Percentiles rank a stretch among this genome's conserved stretches.
Conservation (phyloP, 2,329 filamentous ascomycete species). For the Chalara sp. region DNA sequence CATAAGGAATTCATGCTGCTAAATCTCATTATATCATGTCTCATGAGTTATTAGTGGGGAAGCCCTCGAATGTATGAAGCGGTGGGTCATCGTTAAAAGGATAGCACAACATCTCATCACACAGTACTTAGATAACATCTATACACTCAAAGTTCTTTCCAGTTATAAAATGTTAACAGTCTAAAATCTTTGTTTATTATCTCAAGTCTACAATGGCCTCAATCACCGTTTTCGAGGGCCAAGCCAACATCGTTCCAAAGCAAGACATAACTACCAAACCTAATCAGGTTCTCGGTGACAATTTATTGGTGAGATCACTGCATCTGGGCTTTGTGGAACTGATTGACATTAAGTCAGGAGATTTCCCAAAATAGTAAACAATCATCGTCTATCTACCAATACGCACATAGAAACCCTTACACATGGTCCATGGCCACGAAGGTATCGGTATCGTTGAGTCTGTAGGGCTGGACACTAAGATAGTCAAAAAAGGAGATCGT, state of each 20-base stretch:
- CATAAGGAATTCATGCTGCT: no score
- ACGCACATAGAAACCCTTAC: constrained; percentile 2
- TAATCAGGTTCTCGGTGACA: constrained; percentile 7
- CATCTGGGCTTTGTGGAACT: constrained; percentile 11
- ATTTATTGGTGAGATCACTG: constrained; percentile 9
- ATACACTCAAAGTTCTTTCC: no score
- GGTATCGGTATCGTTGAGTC: constrained; percentile 58
- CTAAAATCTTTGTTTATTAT: no score
- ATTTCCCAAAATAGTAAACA: background rate
- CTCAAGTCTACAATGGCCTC: constrained; percentile 23
- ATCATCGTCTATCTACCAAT: background rate
- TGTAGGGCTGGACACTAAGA: constrained; percentile 45
- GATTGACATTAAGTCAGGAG: constrained; percentile 9
- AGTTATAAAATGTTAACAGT: no score
- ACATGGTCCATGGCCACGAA: constrained; percentile 55
- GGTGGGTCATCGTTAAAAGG: no score
- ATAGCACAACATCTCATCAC: no score
- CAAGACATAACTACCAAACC: constrained; percentile 7
- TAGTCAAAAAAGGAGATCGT: background rate
- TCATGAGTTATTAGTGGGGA: no score
- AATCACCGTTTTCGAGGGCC: constrained; percentile 13
- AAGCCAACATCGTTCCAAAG: constrained; percentile 1
- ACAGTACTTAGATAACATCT: no score
- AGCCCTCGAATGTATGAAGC: no score
- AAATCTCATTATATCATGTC: no score